phyloP scores from a whole-genome alignment of 2,329 filamentous ascomycete genomes.

The Hymenoscyphus albidus region DNA sequence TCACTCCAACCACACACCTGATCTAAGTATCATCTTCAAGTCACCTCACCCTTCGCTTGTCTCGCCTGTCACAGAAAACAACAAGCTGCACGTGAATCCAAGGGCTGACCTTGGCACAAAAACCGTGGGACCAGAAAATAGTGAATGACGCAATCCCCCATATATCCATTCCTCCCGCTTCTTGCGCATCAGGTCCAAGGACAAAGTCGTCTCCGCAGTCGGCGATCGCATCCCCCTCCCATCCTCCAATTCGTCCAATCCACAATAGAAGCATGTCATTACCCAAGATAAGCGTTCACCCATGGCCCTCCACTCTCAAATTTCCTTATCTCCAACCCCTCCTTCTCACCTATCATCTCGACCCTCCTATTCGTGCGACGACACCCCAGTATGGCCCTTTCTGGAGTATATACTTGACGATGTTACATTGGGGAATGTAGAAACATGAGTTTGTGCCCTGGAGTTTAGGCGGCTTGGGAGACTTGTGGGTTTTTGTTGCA shows the following conservation, averaged over 20 bases:
- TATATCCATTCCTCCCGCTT: not conserved
- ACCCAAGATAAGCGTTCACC: slow-evolving; percentile 12
- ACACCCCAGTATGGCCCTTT: not conserved
- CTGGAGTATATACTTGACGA: not conserved
- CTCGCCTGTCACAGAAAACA: not conserved
- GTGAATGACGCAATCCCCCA: slow-evolving; percentile 12
- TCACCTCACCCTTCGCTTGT: not conserved
- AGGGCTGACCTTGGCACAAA: not conserved
- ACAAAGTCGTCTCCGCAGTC: not conserved
- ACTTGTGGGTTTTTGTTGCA: slow-evolving; percentile 22
- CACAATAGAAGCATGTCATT: slow-evolving; percentile 12
- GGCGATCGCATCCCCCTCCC: not conserved
- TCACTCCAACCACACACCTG: not conserved
- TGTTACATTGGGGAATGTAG: not conserved
- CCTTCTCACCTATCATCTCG: slow-evolving; percentile 6
- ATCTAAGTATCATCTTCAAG: not conserved
- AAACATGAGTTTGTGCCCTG: not conserved
- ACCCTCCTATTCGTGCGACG: slow-evolving; percentile 4
- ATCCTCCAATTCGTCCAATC: not conserved
- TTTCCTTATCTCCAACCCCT: slow-evolving; percentile 11
- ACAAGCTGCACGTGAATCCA: slow-evolving; percentile 8
- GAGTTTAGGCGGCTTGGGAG: slow-evolving; percentile 2
- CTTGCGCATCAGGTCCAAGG: slow-evolving; percentile 12
- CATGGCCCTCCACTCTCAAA: not conserved
- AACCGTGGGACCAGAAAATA: not conserved